Conservation (phyloP, 176 grass and related monocot genomes). For the Oryza australiensis region DNA sequence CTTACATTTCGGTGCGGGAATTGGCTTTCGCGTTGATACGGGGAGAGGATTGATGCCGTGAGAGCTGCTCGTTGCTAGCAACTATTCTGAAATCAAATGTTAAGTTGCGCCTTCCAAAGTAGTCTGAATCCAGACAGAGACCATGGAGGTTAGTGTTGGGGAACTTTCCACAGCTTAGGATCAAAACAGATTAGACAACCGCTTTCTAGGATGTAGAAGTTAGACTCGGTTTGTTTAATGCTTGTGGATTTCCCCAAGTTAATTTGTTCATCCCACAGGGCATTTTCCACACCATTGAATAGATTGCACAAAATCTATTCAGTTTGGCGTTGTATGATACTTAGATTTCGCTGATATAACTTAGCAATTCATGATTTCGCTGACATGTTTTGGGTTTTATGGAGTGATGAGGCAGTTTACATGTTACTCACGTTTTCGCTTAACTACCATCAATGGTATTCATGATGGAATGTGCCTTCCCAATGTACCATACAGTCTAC, state of each 20-base stretch:
- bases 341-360: background rate
- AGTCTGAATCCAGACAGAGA: background rate
- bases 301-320: background rate
- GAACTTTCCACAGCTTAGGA: background rate
- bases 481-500: background rate
- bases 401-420: conserved; percentile 1
- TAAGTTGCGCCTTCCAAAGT: background rate
- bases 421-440: background rate
- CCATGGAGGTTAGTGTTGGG: background rate
- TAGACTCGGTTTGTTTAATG: background rate
- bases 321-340: background rate
- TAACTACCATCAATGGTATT: background rate
- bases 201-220: background rate
- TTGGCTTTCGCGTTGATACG: background rate
- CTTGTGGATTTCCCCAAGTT: no score
- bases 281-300: no score
- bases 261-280: background rate
- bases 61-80: background rate
- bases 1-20: background rate
- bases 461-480: conserved; percentile 1
- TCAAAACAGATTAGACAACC: background rate
- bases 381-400: background rate
- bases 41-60: background rate
- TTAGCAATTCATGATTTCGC: background rate
- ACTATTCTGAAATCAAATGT: conserved; percentile 9